A percentile compares a stretch with the other conserved stretches of the same genome.
Evolutionary conservation across 257 asterid genomes (phyloP).

Genomic region (Echites panduratus): DNA sequence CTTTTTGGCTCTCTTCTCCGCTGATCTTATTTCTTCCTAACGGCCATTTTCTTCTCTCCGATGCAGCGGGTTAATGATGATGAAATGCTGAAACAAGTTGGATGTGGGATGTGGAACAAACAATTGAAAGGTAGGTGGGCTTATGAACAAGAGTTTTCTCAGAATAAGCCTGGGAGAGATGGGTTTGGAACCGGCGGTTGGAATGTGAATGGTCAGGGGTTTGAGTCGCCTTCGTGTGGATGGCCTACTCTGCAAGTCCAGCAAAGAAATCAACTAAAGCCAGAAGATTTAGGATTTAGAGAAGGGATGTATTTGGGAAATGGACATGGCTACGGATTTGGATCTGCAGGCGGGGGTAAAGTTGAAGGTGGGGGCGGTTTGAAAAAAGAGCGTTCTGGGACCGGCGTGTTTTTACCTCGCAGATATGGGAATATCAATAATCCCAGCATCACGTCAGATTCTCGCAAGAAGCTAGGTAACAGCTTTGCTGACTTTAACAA

Average conservation of each 20-base stretch:
- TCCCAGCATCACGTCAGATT: conserved; percentile 24
- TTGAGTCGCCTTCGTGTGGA: background rate
- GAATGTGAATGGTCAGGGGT: background rate
- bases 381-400: conserved; percentile 57
- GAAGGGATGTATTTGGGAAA: background rate
- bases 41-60: background rate
- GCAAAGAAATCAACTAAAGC: conserved; percentile 2
- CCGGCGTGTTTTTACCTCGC: conserved; percentile 81
- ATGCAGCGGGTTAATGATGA: conserved; percentile 15
- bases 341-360: conserved; percentile 15
- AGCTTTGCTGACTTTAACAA: conserved; percentile 9
- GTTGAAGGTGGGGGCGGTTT: conserved; percentile 2
- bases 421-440: conserved; percentile 27
- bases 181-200: conserved; percentile 3
- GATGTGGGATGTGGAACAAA: conserved; percentile 32
- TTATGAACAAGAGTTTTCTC: conserved; percentile 23
- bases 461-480: conserved; percentile 57
- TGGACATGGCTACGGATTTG: conserved; percentile 21
- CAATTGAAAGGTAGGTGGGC: conserved; percentile 15
- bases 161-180: background rate
- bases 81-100: conserved; percentile 30
- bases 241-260: conserved; percentile 28
- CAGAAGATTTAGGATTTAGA: background rate
- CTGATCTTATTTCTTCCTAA: background rate
- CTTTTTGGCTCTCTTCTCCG: background rate